These are phyloP conservation scores for Tinospora cordifolia DNA, from an alignment of 164 flowering plant species.

Conservation along the genomic window DNA sequence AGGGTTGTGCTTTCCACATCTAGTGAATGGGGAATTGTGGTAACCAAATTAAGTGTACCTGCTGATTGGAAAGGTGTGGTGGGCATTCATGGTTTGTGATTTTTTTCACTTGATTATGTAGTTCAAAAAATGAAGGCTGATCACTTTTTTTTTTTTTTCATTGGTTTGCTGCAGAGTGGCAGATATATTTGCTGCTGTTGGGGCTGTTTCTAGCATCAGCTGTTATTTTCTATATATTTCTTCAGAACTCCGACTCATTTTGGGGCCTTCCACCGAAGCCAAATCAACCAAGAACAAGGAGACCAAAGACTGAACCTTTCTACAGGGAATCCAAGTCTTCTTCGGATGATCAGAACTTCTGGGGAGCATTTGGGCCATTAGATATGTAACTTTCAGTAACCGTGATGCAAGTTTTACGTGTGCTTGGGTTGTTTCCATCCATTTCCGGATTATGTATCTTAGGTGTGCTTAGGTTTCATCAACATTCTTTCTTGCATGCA, in stretches of 20 bases:
- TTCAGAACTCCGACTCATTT: slow-evolving; percentile 75
- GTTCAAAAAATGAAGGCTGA: slow-evolving; percentile 6
- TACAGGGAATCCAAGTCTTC: slow-evolving; percentile 38
- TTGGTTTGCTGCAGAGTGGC: slow-evolving; percentile 78
- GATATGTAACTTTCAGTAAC: slow-evolving; percentile 30
- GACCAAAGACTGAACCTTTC: slow-evolving; percentile 33
- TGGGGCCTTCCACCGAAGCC: slow-evolving; percentile 68
- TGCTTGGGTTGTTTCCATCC: not conserved
- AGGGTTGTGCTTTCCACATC: slow-evolving; percentile 81
- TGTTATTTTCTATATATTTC: slow-evolving; percentile 62
- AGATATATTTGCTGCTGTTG: slow-evolving; percentile 62
- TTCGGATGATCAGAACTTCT: slow-evolving; percentile 43
- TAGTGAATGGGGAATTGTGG: slow-evolving; percentile 68
- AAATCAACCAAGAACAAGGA: slow-evolving; percentile 38
- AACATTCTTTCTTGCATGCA: too few species aligned
- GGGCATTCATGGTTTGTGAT: not conserved
- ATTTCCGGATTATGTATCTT: too few species aligned
- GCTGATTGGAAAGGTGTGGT: slow-evolving; percentile 90
- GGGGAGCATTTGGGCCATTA: slow-evolving; percentile 47
- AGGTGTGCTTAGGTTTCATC: too few species aligned
- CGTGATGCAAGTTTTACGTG: too few species aligned
- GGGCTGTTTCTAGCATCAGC: slow-evolving; percentile 75
- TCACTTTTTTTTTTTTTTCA: not conserved
- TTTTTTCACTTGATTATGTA: not conserved
- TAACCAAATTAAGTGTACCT: slow-evolving; percentile 70